Evolutionary conservation across 1,284 basidiomycete species (phyloP).

Genomic region (Earliella scabrosa): DNA sequence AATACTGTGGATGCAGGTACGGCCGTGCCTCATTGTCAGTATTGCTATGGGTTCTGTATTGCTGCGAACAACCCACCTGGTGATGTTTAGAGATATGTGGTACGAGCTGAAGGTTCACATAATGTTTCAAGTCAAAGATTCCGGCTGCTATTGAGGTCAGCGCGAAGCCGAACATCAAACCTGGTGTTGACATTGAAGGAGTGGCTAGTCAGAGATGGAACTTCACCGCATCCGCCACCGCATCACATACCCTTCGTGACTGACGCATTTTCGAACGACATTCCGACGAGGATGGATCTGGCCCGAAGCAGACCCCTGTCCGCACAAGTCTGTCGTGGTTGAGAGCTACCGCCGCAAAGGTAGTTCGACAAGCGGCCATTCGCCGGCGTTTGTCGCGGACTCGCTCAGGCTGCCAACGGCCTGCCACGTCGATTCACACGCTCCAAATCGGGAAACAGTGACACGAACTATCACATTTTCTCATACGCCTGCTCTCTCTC

Average conservation of each 20-base stretch:
- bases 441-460: background rate
- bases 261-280: conserved; percentile 81
- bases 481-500: background rate
- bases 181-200: conserved; percentile 50
- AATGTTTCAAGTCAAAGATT: conserved; percentile 85
- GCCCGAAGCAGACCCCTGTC: background rate
- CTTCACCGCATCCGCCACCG: background rate
- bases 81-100: conserved; percentile 48
- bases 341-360: too few species aligned
- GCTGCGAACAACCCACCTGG: conserved; percentile 34
- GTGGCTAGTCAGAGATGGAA: background rate
- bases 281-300: conserved; percentile 29
- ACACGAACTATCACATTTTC: background rate
- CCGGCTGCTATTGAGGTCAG: conserved; percentile 74
- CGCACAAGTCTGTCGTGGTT: background rate
- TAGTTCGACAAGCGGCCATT: too few species aligned
- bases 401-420: too few species aligned
- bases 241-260: conserved; percentile 70
- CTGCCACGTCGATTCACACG: too few species aligned
- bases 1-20: conserved; percentile 63
- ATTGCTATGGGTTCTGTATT: too few species aligned
- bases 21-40: too few species aligned
- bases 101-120: conserved; percentile 61
- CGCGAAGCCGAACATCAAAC: conserved; percentile 75
- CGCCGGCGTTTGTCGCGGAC: too few species aligned